Conservation (phyloP, 768 basidiomycete species). For the Boletus sp. region DNA sequence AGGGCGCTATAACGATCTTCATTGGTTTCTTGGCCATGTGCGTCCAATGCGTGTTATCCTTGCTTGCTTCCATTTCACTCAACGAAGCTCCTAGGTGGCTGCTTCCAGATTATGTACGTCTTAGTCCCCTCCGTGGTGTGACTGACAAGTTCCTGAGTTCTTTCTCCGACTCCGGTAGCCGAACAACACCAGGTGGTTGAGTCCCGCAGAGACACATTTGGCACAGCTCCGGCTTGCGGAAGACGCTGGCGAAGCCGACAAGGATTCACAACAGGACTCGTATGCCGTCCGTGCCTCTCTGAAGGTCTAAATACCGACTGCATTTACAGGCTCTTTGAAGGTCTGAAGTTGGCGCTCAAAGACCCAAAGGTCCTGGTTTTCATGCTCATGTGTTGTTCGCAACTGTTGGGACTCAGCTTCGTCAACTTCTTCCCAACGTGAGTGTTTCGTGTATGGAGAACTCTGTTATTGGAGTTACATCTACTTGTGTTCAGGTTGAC, state of each 20-base stretch:
- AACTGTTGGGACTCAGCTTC: constrained; percentile 57
- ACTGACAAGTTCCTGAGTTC: background rate
- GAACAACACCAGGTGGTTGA: constrained; percentile 60
- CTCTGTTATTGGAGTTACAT: background rate
- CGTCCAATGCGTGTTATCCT: background rate
- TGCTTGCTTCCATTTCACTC: background rate
- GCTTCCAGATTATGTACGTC: constrained; percentile 56
- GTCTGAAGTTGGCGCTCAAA: constrained; percentile 48
- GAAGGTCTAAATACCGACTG: background rate
- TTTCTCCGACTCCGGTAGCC: constrained; percentile 38
- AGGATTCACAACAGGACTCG: constrained; percentile 57
- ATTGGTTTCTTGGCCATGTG: constrained; percentile 57
- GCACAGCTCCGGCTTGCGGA: constrained; percentile 66
- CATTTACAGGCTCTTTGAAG: constrained; percentile 15
- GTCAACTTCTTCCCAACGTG: constrained; percentile 58
- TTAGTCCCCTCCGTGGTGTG: background rate
- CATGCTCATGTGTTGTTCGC: constrained; percentile 48
- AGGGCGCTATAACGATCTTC: constrained; percentile 61
- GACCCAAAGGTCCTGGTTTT: constrained; percentile 56
- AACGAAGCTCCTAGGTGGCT: constrained; percentile 40
- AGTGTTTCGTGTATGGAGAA: constrained; percentile 6
- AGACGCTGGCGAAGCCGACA: constrained; percentile 64
- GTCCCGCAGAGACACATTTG: constrained; percentile 46
- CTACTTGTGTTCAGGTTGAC: constrained; percentile 40
- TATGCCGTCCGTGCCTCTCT: constrained; percentile 30